Evolutionary conservation across 1,284 basidiomycete species (phyloP), one percentile per base, ranked within the genome.

Genomic region (Leccinum pseudoinsigne): DNA sequence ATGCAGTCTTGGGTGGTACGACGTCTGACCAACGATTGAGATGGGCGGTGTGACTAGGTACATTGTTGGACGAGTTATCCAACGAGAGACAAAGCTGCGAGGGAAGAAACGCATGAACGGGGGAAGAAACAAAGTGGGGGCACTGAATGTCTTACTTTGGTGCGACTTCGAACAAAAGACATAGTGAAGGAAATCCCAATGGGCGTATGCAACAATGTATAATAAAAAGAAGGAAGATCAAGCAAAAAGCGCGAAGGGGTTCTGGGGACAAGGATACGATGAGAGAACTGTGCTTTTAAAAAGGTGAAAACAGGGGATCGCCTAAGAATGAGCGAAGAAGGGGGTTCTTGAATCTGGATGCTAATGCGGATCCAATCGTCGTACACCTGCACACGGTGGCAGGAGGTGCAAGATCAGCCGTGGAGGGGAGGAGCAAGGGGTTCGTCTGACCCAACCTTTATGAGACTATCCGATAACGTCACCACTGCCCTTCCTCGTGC

Each of bases 21-120:
- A 85, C 72, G 50, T 85, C 81, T 11, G 85, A 86, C 84, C 84
- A 86, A 47, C 82, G 80, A 58, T 73, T 76, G 45, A 65, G 66
- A 62, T 64, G 62, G 38, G 26, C 12, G 14, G 65, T 66, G 16
- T 14, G 60, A 51, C 45, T 68, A 16, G 68, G 62, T 5, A 62
- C 51, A n/a, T 47, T 64, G 7, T 57, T 54, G 47, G 62, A 42
- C 42, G 67, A 54, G 26, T 60, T 53, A 51, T 73, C 73, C 57
- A 74, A 51, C 2, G 74, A 69, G 47, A 75, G 66, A 53, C 61
- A 74, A 45, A 65, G 57, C 75, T 74, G 38, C 12, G 47, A 23
- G 4, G 4, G 0, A 55, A 55, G 51, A 11, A 28, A 9, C 6
- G 18, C 2, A 21, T 36, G 58, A 42, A 57, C 50, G 18, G 12